Evolutionary conservation across 2,329 filamentous ascomycete species (phyloP).

Genomic region (Cytospora piceicola): DNA sequence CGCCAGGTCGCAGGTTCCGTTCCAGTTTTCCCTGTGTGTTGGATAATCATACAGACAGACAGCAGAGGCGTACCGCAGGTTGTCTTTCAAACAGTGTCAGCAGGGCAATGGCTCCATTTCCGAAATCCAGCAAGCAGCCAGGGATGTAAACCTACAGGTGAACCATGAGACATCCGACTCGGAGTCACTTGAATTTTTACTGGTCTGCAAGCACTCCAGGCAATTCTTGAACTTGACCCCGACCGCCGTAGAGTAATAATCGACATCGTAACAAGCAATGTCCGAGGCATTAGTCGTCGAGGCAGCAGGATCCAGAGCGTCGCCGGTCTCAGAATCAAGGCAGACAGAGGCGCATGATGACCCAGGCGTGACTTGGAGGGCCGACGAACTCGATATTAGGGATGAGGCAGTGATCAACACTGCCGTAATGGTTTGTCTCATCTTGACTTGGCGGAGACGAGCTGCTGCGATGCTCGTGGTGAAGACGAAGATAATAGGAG

Average conservation of each 20-base stretch:
- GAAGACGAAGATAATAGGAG: neutral
- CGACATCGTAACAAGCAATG: constrained; percentile 49
- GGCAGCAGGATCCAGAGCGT: constrained; percentile 40
- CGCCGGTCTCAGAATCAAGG: constrained; percentile 43
- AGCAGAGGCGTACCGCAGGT: constrained; percentile 52
- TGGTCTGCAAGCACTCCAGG: constrained; percentile 51
- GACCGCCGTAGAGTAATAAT: constrained; percentile 42
- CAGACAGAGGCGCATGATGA: constrained; percentile 56
- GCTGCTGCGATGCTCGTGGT: neutral
- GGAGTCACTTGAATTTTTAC: constrained; percentile 43
- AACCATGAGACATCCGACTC: constrained; percentile 52
- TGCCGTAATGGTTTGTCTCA: neutral
- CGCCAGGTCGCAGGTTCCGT: constrained; percentile 48
- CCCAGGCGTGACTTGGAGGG: constrained; percentile 53
- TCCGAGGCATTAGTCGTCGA: constrained; percentile 52
- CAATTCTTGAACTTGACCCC: constrained; percentile 55
- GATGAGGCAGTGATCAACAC: neutral
- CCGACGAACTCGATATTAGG: constrained; percentile 32
- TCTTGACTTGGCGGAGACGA: neutral
- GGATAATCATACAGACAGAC: constrained; percentile 50
- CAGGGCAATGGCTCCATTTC: neutral
- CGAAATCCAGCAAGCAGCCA: neutral
- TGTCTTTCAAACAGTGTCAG: constrained; percentile 45
- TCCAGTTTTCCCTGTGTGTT: constrained; percentile 37
- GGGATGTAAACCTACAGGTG: constrained; percentile 48